Conservation (phyloP, 2,329 filamentous ascomycete species). For the Colletotrichum musicola region DNA sequence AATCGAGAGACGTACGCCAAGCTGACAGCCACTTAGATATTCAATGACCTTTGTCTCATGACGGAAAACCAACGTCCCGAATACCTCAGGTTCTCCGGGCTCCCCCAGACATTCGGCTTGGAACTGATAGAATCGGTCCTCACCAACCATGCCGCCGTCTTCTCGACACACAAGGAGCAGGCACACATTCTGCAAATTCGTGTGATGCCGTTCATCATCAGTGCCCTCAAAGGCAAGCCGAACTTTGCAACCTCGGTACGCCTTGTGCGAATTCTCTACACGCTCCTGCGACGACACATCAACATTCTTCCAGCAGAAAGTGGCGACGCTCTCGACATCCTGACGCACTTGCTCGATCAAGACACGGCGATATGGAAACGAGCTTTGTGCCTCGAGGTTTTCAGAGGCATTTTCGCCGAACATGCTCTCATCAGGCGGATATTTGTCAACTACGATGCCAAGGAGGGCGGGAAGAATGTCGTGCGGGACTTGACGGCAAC, state of each 20-base stretch:
- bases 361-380: conserved; percentile 89
- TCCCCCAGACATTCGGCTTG: conserved; percentile 86
- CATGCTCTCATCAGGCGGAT: conserved; percentile 82
- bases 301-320: conserved; percentile 81
- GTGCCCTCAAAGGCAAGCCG: conserved; percentile 80
- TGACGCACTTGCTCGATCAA: conserved; percentile 90
- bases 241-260: conserved; percentile 87
- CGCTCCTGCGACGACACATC: conserved; percentile 84
- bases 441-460: conserved; percentile 82
- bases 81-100: conserved; percentile 82
- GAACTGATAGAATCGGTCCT: conserved; percentile 94
- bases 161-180: conserved; percentile 83
- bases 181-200: conserved; percentile 80
- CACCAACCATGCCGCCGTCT: conserved; percentile 85
- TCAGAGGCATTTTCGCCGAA: conserved; percentile 87
- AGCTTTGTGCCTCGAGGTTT: conserved; percentile 90
- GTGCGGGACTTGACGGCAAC: conserved; percentile 86
- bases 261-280: conserved; percentile 84
- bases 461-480: conserved; percentile 79
- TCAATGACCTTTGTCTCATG: conserved; percentile 90
- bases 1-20: neutral
- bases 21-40: conserved; percentile 65
- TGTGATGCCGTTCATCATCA: conserved; percentile 86
- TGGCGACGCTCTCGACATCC: conserved; percentile 82
- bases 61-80: conserved; percentile 87